These are phyloP conservation scores for Dactylellina drechsleri DNA, from an alignment of 2,329 filamentous ascomycete genomes.

Conservation along the genomic window DNA sequence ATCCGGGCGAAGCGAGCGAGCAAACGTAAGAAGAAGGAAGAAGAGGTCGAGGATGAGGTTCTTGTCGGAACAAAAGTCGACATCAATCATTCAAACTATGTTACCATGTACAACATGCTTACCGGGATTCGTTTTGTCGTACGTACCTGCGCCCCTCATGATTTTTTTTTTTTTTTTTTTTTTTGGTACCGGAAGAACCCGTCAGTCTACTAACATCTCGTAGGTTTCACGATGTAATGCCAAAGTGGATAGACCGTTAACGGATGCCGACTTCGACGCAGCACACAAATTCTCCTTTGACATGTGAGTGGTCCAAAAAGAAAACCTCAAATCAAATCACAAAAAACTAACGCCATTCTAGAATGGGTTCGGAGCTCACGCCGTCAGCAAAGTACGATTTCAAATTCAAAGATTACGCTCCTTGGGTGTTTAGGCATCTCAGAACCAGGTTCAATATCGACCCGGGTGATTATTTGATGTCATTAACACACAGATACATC, in stretches of 20 bases:
- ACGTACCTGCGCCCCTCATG: slow-evolving; percentile 9
- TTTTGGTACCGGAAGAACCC: background rate
- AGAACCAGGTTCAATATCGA: slow-evolving; percentile 88
- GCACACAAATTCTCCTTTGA: slow-evolving; percentile 99
- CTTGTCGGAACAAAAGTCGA: slow-evolving; percentile 97
- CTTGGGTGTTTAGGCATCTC: slow-evolving; percentile 96
- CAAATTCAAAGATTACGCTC: slow-evolving; percentile 99
- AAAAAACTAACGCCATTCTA: slow-evolving; percentile 60
- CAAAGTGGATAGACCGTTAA: slow-evolving; percentile 90
- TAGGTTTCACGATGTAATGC: slow-evolving; percentile 96
- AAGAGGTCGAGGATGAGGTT: slow-evolving; percentile 91
- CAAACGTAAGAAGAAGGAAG: slow-evolving; percentile 82
- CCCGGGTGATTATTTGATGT: slow-evolving; percentile 97
- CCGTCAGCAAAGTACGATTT: slow-evolving; percentile 99
- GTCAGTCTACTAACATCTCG: background rate
- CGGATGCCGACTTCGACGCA: slow-evolving; percentile 88
- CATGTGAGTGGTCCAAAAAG: slow-evolving; percentile 72
- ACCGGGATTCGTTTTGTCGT: slow-evolving; percentile 86
- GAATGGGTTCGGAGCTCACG: slow-evolving; percentile 94
- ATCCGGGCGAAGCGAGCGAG: slow-evolving; percentile 91
- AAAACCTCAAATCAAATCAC: slow-evolving; percentile 56
- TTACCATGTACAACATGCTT: slow-evolving; percentile 99
- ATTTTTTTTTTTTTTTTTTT: background rate
- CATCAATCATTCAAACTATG: slow-evolving; percentile 95
- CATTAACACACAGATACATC: slow-evolving; percentile 97